Base-by-base conservation (phyloP, 108 stramenopile species). In the Conticribra weissflogii region DNA sequence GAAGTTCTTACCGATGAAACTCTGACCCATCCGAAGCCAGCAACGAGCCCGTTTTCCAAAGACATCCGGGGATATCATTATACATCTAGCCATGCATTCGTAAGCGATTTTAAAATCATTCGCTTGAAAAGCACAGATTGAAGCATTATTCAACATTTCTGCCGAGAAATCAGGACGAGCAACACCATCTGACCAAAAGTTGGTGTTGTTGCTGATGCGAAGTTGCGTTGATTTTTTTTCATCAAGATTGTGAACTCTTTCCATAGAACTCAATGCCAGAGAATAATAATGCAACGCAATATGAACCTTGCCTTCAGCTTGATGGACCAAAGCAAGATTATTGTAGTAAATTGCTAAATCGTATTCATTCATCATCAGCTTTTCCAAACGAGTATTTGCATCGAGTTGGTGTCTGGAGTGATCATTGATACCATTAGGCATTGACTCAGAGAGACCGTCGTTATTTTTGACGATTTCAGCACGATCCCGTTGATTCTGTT, bases 1-100 rank as follows among this genome's bases (percentile, higher is more conserved):
- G 54, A 54, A n/a, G n/a, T 16, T 68, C 85, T 66, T 68, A 71
- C 93, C 93, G 34, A 94, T 74, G 66, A 82, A 91, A 53, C 86
- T 86, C 75, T 94, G 88, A 8, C 78, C 88, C 83, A 94, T 70
- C n/a, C 86, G 82, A 24, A 94, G 64, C 93, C 93, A 94, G 36
- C 77, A 81, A 5, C 82, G 49, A 8, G 79, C 71, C 27, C 84
- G 66, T 53, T 63, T 54, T 16, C 64, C 66, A 59, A 83, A 83
- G 46, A 79, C 30, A 21, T 50, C 23, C 3, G 80, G 75, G 25
- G 78, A 85, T 1, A 57, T 54, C 29, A 14, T 18, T 7, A 94
- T 36, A 59, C 84, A 89, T 25, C 46, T 63, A 41, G 79, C 84
- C 82, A 90, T 86, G 56, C 84, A 88, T 60, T 86, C 83, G 69